A percentile compares a stretch with the other conserved stretches of the same genome.
These are phyloP conservation scores for Themeda triandra DNA, from an alignment of 176 grass and related monocot genomes.

Conservation along the genomic window DNA sequence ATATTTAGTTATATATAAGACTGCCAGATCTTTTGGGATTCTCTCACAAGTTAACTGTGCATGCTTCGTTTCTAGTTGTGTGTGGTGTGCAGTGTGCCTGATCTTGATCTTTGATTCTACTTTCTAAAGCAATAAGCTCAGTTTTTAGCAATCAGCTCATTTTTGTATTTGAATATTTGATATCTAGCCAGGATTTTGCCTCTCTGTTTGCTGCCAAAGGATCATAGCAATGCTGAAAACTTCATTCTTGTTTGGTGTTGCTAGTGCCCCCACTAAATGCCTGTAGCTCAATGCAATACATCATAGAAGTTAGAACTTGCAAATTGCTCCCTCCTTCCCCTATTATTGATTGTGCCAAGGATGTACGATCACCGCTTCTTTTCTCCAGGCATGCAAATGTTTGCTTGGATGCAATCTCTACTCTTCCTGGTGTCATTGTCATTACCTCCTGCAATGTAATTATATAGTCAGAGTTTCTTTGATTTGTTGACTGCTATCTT, in stretches of 20 bases:
- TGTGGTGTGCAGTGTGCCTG: neutral
- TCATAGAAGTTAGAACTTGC: neutral
- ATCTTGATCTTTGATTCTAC: neutral
- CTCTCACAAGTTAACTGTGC: neutral
- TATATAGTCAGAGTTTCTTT: neutral
- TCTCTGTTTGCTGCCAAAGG: neutral
- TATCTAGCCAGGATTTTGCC: neutral
- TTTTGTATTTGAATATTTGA: neutral
- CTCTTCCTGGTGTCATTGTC: neutral
- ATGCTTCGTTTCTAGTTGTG: constrained; percentile 4
- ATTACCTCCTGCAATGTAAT: neutral
- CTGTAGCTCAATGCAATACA: neutral
- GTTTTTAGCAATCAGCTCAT: neutral
- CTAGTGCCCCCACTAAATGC: neutral
- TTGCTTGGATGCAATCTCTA: neutral
- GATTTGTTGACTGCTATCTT: neutral
- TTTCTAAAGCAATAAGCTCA: neutral
- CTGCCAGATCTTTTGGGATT: neutral
- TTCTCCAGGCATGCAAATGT: neutral
- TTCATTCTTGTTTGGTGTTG: neutral
- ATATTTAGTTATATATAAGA: neutral
- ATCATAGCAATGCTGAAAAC: neutral
- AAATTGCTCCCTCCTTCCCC: neutral
- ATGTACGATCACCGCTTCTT: neutral
- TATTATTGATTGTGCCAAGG: neutral